Conservation (phyloP, 345 rosid genomes). For the Eutrema yunnanense region DNA sequence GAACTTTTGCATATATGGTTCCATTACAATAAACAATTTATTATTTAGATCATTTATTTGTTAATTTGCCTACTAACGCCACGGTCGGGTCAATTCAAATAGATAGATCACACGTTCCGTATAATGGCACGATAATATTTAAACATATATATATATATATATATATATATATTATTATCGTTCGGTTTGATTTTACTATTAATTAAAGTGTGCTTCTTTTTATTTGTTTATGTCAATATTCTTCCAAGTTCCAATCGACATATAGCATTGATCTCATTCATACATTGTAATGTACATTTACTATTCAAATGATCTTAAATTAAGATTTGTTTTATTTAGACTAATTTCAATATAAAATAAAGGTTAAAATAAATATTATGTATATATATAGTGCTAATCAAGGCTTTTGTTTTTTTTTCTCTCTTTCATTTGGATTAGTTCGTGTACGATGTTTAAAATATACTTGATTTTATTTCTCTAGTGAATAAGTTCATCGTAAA, state of each 20-base stretch:
- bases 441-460: neutral
- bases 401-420: neutral
- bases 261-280: too few species aligned
- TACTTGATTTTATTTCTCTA: neutral
- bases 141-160: neutral
- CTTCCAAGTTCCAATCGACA: slow-evolving; percentile 9
- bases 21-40: neutral
- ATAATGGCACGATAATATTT: slow-evolving; percentile 2
- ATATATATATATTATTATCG: neutral
- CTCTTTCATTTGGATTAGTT: neutral
- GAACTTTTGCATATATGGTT: neutral
- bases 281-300: neutral
- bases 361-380: neutral
- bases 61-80: slow-evolving; percentile 22
- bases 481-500: neutral
- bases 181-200: neutral
- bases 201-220: neutral
- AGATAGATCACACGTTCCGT: slow-evolving; percentile 25
- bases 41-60: neutral
- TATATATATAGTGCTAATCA: neutral
- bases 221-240: neutral
- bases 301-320: neutral
- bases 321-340: neutral
- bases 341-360: neutral
- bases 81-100: slow-evolving; percentile 29